Base-by-base conservation (phyloP, 345 rosid genomes). In the Microcos paniculata region DNA sequence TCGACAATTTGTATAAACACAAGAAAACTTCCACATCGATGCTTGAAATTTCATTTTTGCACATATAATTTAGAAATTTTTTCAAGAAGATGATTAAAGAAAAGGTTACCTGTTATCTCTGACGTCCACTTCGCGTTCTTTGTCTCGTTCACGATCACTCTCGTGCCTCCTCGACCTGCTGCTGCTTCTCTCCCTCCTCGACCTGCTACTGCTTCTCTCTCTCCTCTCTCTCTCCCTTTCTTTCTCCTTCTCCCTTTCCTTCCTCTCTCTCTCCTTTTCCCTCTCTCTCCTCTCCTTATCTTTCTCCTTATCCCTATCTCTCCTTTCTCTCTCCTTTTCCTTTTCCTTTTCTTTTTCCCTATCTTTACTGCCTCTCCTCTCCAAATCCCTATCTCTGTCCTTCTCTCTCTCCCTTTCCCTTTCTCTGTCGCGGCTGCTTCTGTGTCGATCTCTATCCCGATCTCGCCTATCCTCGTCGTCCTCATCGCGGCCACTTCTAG, bases 401-500 rank as follows among this genome's bases (percentile, higher is more conserved):
- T 79, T 85, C 48, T 85, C 87, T 23, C 78, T 71, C n/a, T 81
- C 72, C 30, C 84, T 76, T 0, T 85, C 88, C 48, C 85, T 75
- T 2, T 77, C 84, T 33, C 72, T 75, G 2, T 80, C 86, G 51
- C 82, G 81, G 80, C 86, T 82, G 77, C 86, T 81, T 66, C 90
- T 80, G 62, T 79, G 87, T 59, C 92, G 80, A 40, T 85, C 90
- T 58, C 62, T 85, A 49, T 88, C 90, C 30, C 90, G 83, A 78
- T 83, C 88, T 46, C 84, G 80, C 62, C 70, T 81, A 42, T 77
- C 82, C 58, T 87, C 88, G 72, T 88, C 85, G 79, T 85, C 91
- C 75, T 87, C 94, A 1, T 81, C 92, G 11, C 82, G 90, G 62
- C 83, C 89, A 62, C 81, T 85, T 11, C 93, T 79, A 46, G 92